phyloP scores from a whole-genome alignment of 2,329 filamentous ascomycete genomes.

The Calycina herbarum region DNA sequence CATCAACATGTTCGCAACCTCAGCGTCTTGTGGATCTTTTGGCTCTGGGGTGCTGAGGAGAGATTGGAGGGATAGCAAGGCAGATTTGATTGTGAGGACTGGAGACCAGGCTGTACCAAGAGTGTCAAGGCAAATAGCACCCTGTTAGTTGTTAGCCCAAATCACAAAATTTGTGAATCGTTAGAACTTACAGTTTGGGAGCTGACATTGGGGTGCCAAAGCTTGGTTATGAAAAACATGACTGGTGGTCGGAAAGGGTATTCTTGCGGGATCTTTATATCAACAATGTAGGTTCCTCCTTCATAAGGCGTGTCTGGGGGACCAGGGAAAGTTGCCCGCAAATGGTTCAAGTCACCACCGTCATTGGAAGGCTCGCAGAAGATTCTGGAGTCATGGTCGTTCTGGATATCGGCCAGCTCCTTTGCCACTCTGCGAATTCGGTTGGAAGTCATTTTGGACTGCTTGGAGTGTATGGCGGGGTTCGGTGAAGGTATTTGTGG shows the following conservation, averaged over 20 bases:
- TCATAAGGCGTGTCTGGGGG: slow-evolving; percentile 94
- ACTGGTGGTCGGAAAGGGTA: slow-evolving; percentile 92
- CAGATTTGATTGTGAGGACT: slow-evolving; percentile 93
- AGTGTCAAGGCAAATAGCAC: slow-evolving; percentile 95
- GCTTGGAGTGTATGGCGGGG: not conserved
- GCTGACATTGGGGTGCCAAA: slow-evolving; percentile 98
- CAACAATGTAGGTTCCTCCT: slow-evolving; percentile 77
- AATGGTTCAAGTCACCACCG: slow-evolving; percentile 66
- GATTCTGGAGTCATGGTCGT: slow-evolving; percentile 77
- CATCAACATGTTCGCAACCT: slow-evolving; percentile 89
- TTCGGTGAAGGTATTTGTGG: not conserved
- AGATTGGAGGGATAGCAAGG: slow-evolving; percentile 88
- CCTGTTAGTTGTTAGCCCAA: slow-evolving; percentile 53
- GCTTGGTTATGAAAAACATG: slow-evolving; percentile 89
- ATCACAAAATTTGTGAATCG: not conserved
- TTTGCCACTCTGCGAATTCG: slow-evolving; percentile 62
- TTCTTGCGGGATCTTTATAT: slow-evolving; percentile 82
- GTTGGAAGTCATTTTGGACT: slow-evolving; percentile 36
- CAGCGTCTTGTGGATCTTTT: slow-evolving; percentile 93
- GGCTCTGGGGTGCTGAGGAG: slow-evolving; percentile 92
- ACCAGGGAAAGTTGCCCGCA: slow-evolving; percentile 79
- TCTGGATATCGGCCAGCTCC: slow-evolving; percentile 73
- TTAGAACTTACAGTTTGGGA: slow-evolving; percentile 73
- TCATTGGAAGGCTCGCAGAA: slow-evolving; percentile 64
- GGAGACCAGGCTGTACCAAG: slow-evolving; percentile 90